Conservation (phyloP, 1,139 yeast genomes). For the Suhomyces bolitotheri region DNA sequence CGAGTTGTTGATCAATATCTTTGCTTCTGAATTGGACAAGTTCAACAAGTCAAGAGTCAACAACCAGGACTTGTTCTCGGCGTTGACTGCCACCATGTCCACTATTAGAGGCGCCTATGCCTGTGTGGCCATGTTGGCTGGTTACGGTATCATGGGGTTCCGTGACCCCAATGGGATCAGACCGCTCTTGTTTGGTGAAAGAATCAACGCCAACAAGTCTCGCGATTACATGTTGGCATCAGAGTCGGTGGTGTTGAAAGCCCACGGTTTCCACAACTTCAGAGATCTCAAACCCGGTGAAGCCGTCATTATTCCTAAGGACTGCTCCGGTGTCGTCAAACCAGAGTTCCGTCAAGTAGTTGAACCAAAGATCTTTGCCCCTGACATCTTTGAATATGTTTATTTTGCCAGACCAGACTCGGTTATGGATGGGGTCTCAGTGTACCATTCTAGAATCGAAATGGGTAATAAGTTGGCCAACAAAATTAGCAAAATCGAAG, state of each 20-base stretch:
- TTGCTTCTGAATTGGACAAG: constrained; percentile 89
- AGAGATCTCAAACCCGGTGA: constrained; percentile 92
- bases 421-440: constrained; percentile 92
- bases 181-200: constrained; percentile 84
- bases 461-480: constrained; percentile 92
- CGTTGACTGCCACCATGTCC: constrained; percentile 78
- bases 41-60: constrained; percentile 92
- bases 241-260: constrained; percentile 91
- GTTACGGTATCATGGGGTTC: constrained; percentile 92
- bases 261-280: constrained; percentile 82
- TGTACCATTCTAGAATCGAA: constrained; percentile 85
- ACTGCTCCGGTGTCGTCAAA: constrained; percentile 36
- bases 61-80: constrained; percentile 83
- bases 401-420: constrained; percentile 98
- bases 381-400: constrained; percentile 96
- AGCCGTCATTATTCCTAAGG: constrained; percentile 88
- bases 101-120: constrained; percentile 94
- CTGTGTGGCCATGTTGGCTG: constrained; percentile 92
- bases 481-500: constrained; percentile 58
- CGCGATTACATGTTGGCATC: constrained; percentile 93
- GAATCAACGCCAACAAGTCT: constrained; percentile 67
- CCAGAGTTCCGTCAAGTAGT: constrained; percentile 90
- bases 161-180: constrained; percentile 97
- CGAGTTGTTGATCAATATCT: constrained; percentile 81
- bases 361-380: constrained; percentile 76